Evolutionary conservation across 345 rosid genomes (phyloP).

Genomic region (Melaleuca alternifolia): DNA sequence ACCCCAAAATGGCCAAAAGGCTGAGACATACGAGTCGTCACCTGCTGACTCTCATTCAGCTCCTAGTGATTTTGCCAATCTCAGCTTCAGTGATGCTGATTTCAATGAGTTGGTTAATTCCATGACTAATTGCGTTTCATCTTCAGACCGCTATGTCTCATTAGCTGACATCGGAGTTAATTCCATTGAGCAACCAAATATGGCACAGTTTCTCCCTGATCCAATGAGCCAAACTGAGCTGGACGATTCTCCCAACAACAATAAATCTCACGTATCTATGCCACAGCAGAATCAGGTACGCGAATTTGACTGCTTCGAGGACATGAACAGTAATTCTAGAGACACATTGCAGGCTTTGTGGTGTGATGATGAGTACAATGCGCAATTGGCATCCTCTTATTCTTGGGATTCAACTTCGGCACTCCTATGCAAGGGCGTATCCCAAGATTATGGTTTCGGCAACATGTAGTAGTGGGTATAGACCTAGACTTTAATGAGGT

Average conservation of each 20-base stretch:
- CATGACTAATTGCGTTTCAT: neutral
- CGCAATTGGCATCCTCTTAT: neutral
- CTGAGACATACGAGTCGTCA: neutral
- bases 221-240: neutral
- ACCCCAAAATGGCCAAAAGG: neutral
- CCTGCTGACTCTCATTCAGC: neutral
- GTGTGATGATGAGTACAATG: neutral
- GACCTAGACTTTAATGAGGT: neutral
- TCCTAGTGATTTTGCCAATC: neutral
- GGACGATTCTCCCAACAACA: slow-evolving; percentile 4
- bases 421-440: neutral
- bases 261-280: slow-evolving; percentile 9
- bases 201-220: neutral
- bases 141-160: neutral
- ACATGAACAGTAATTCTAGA: neutral
- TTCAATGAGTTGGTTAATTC: neutral
- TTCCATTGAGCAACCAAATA: neutral
- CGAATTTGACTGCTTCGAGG: slow-evolving; percentile 45
- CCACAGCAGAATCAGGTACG: slow-evolving; percentile 15
- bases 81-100: neutral
- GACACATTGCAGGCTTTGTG: neutral
- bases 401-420: neutral
- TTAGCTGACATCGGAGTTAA: neutral
- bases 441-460: neutral
- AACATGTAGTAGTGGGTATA: neutral